Evolutionary conservation across 2,329 filamentous ascomycete genomes (phyloP), one percentile per base, ranked within the genome.

Genomic region (Botrytis cinerea): DNA sequence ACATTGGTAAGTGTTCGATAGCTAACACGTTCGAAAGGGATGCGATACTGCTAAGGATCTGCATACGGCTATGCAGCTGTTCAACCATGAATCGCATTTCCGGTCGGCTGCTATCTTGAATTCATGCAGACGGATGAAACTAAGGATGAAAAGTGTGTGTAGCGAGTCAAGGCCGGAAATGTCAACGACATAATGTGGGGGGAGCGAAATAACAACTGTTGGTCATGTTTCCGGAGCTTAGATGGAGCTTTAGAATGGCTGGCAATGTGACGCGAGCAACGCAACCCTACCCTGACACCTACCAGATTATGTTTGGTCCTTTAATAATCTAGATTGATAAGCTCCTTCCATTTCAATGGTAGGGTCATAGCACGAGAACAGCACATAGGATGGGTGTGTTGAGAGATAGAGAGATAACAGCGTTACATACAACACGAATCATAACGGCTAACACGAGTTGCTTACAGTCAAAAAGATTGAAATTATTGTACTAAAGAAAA

Each of bases 91-190:
- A 43, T 40, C 1, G 20, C 38, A 57, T 69, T 57, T 57, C 66
- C 66, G 66, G 28, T 25, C 66, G 66, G 66, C 48, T 62, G 4
- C 10, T 57, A 22, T 43, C 16, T 40, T 57, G 1, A 8, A 43
- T 43, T 20, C 10, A 32, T 57, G 10, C 9, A 57, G 20, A 10
- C n/a, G 48, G 35, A 69, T n/a, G 18, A 32, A 69, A 38, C 25
- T 68, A n/a, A 22, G 18, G 10, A 25, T 43, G 66, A 25, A 25
- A 25, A 68, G 28, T 18, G n/a, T 57, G 7, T 57, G 7, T 28
- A 16, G 51, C n/a, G n/a, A 57, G n/a, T 28, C 40, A 22, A 9
- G 18, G 18, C 66, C 66, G 48, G 66, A 69, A 57, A 69, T 69
- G 51, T 57, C 20, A 57, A 68, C 6, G 4, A 1, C 28, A 43